Evolutionary conservation across 495 filamentous ascomycete genomes (phyloP).

Genomic region (Chaetomidium leptoderma): DNA sequence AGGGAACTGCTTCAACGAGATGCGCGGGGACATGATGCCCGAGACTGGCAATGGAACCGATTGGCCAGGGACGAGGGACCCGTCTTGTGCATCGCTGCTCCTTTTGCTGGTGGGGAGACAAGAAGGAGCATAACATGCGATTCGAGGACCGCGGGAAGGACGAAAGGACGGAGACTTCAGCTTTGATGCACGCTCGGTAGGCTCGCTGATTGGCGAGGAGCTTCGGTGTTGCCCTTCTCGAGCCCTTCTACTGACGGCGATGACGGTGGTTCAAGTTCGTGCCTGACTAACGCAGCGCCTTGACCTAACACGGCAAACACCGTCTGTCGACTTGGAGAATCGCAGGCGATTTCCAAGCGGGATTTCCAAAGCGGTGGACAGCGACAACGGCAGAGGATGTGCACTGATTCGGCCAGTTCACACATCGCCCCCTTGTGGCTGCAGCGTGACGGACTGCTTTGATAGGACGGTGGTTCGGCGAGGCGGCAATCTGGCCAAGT

Average conservation of each 20-base stretch:
- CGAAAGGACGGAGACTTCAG: too few relatives aligned
- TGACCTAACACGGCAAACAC: neutral
- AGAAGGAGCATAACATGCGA: too few relatives aligned
- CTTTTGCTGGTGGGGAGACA: too few relatives aligned
- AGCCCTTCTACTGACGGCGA: too few relatives aligned
- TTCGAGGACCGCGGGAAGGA: too few relatives aligned
- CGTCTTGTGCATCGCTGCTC: too few relatives aligned
- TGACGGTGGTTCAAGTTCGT: too few relatives aligned
- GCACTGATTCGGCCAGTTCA: neutral
- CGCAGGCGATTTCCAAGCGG: too few relatives aligned
- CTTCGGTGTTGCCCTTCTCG: neutral
- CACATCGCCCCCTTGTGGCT: slow-evolving; percentile 9
- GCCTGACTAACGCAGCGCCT: slow-evolving; percentile 18
- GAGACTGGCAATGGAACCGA: neutral
- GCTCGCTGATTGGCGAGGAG: neutral
- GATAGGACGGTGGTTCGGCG: slow-evolving; percentile 1
- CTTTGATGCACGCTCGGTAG: neutral
- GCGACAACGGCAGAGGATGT: neutral
- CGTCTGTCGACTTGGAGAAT: neutral
- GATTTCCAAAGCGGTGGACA: too few relatives aligned
- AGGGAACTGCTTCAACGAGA: too few relatives aligned
- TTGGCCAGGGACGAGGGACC: neutral
- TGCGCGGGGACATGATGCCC: neutral
- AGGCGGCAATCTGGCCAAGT: slow-evolving; percentile 7
- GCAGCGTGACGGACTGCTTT: slow-evolving; percentile 6